Evolutionary conservation across 129 eudicot species (phyloP), one percentile per base, ranked within the genome.

Genomic region (Arctium minus): DNA sequence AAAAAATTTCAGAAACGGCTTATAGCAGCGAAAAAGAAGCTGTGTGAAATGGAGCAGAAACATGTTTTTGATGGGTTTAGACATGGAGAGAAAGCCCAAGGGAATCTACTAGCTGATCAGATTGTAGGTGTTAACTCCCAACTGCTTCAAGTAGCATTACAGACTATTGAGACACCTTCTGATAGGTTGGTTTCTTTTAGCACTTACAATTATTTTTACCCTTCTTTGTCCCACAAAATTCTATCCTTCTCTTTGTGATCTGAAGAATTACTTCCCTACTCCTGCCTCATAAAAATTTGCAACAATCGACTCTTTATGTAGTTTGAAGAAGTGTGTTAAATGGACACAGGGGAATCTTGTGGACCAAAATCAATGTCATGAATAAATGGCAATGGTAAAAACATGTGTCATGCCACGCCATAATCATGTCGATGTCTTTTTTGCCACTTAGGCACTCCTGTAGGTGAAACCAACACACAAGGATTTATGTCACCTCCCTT

Each of bases 11-110:
- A 93, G 75, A 88, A 93, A 79, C 95, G 87, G 67, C 87, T 96
- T 75, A 92, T 93, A 82, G 97, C 97, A 64, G 97, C 99, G 17
- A 96, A 96, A 85, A 96, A 96, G 95, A 93, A 91, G 88, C 85
- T 96, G 53, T 77, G 80, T 88, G 98, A 91, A 82, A 86, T 96
- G 91, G 95, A 96, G 65, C 99, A 96, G 84, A 90, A 93, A 48
- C 99, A 96, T 86, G 92, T 96, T 40, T 96, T 96, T 86, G 89
- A 96, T 76, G 99, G 99, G 38, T 88, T 96, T 78, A 84, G 93
- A 79, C 40, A 87, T 80, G 99, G 99, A 72, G 94, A 88, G 70
- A 93, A 90, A 86, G 83, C 88, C 35, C 90, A 93, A 85, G 83
- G 87, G 82, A 88, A 85, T 84, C 80, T 90, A 74, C 92, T 96